Percentiles rank a stretch among this genome's conserved stretches.
phyloP scores from a whole-genome alignment of 805 yeast species.

The Pichia cephalocereana region DNA sequence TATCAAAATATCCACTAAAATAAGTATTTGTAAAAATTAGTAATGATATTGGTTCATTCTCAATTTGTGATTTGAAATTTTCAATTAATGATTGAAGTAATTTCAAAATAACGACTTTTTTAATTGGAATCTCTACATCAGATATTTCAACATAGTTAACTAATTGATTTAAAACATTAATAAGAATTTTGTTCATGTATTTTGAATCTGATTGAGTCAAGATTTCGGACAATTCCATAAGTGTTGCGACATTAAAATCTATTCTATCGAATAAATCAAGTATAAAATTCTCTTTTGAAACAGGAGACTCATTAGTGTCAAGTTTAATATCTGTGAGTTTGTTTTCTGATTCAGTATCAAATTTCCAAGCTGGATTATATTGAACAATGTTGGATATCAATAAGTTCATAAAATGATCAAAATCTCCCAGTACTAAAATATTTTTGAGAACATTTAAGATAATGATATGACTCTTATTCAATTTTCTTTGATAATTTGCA shows the following conservation, averaged over 20 bases:
- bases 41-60: slow-evolving; percentile 28
- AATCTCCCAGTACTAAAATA: slow-evolving; percentile 12
- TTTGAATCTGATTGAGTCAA: slow-evolving; percentile 41
- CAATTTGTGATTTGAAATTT: slow-evolving; percentile 46
- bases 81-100: slow-evolving; percentile 54
- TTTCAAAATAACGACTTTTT: slow-evolving; percentile 49
- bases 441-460: slow-evolving; percentile 32
- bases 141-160: slow-evolving; percentile 24
- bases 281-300: slow-evolving; percentile 1
- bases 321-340: slow-evolving; percentile 20
- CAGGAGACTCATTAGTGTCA: slow-evolving; percentile 6
- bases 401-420: slow-evolving; percentile 6
- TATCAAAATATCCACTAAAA: slow-evolving; percentile 1
- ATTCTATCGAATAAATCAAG: slow-evolving; percentile 31
- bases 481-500: slow-evolving; percentile 26
- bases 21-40: slow-evolving; percentile 6
- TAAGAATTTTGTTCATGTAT: slow-evolving; percentile 38
- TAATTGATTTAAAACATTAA: slow-evolving; percentile 53
- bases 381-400: slow-evolving; percentile 15
- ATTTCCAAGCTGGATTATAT: slow-evolving; percentile 33
- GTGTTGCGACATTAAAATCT: slow-evolving; percentile 32
- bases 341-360: slow-evolving; percentile 31
- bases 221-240: slow-evolving; percentile 10
- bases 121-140: slow-evolving; percentile 39
- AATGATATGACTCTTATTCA: slow-evolving; percentile 27